Conservation (phyloP, 2,329 filamentous ascomycete species). For the Ophiostoma triangulosporum region DNA sequence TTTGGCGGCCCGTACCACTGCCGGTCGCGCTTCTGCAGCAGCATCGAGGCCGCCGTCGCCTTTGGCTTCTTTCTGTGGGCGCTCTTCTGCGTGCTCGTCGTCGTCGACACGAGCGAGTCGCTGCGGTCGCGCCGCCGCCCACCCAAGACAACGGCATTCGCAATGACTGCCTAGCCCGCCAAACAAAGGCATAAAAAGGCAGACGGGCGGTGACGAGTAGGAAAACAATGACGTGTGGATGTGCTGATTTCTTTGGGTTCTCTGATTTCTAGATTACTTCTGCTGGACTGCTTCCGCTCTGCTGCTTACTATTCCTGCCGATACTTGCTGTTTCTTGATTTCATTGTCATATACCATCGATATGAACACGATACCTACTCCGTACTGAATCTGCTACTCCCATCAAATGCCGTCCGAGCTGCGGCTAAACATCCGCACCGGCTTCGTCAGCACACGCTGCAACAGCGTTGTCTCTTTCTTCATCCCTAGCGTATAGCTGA, state of each 20-base stretch:
- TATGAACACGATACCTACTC: no score
- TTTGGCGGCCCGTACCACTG: slow-evolving; percentile 43
- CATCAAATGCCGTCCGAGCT: no score
- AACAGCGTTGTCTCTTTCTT: background rate
- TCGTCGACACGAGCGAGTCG: slow-evolving; percentile 32
- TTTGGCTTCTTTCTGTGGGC: slow-evolving; percentile 54
- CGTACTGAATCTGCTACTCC: no score
- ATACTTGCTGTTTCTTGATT: no score
- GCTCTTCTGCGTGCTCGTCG: slow-evolving; percentile 33
- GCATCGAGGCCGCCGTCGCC: slow-evolving; percentile 48
- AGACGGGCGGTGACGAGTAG: no score
- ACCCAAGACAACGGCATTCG: slow-evolving; percentile 12
- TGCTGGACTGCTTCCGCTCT: no score
- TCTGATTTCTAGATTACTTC: no score
- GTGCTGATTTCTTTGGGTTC: no score
- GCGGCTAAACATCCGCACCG: background rate
- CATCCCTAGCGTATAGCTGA: background rate
- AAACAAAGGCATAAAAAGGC: no score
- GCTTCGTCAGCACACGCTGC: background rate
- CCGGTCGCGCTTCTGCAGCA: slow-evolving; percentile 41
- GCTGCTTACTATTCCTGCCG: no score
- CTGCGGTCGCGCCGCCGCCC: slow-evolving; percentile 28
- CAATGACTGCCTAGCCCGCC: background rate
- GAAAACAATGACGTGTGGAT: no score
- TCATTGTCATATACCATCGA: no score